Evolutionary conservation across 2,329 filamentous ascomycete species (phyloP).

Genomic region (Colletotrichum ledebouriae): DNA sequence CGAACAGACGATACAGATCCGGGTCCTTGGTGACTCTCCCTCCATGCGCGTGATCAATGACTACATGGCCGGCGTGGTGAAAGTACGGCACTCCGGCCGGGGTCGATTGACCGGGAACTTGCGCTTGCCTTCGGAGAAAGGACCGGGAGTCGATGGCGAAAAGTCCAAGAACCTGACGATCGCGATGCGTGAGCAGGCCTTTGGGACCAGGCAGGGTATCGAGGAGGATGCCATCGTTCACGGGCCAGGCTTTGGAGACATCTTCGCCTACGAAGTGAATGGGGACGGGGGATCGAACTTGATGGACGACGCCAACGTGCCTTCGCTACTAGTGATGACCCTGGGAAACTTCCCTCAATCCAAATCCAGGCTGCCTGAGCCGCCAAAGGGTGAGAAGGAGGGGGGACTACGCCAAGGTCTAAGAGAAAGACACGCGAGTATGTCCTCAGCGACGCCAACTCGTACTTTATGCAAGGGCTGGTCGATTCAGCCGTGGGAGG

Average conservation of each 20-base stretch:
- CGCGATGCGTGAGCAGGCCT: constrained; percentile 69
- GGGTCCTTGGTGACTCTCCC: constrained; percentile 57
- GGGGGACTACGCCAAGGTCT: constrained; percentile 71
- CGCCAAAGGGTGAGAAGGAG: constrained; percentile 47
- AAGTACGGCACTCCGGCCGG: constrained; percentile 81
- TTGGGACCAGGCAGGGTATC: constrained; percentile 75
- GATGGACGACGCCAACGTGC: constrained; percentile 82
- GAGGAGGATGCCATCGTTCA: constrained; percentile 77
- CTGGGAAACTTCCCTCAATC: constrained; percentile 68
- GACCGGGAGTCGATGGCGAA: constrained; percentile 53
- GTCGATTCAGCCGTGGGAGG: constrained; percentile 81
- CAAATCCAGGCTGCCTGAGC: constrained; percentile 23
- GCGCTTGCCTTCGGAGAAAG: constrained; percentile 75
- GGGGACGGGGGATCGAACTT: constrained; percentile 76
- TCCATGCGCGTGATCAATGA: constrained; percentile 69
- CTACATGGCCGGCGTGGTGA: constrained; percentile 82
- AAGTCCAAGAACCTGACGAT: constrained; percentile 58
- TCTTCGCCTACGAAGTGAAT: constrained; percentile 84
- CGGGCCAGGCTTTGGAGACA: constrained; percentile 66
- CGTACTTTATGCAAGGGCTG: constrained; percentile 79
- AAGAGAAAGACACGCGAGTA: constrained; percentile 86
- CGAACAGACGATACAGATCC: constrained; percentile 84
- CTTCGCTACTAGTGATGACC: constrained; percentile 74
- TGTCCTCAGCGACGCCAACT: constrained; percentile 81
- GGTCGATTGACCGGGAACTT: constrained; percentile 86